Base-by-base conservation (phyloP, 2,329 filamentous ascomycete species). In the Penicillium sp. region DNA sequence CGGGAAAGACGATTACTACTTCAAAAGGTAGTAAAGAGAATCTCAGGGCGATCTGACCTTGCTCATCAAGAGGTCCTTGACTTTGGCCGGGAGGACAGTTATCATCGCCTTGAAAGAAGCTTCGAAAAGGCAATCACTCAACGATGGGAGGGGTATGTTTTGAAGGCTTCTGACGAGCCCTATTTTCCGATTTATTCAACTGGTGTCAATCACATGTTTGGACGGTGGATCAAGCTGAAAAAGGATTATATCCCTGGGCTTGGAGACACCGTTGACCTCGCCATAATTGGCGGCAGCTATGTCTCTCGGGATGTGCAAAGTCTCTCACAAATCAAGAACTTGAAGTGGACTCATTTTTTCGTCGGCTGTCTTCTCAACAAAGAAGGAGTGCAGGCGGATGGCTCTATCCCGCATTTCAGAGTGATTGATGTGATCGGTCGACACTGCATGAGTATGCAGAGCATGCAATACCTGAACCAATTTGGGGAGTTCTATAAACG, bases 221-320 rank as follows among this genome's bases (percentile, higher is more conserved):
- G 62, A 58, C 78, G 29, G 77, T 88, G 85, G 68, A 89, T 96
- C 65, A 96, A 96, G 72, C 72, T 96, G 40, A 96, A 96, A 72
- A 91, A 91, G 65, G 90, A 94, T 65, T 96, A 95, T 64, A 83
- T 96, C 36, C 79, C 82, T 24, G 85, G 85, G 3, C 84, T 93
- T 67, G 90, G 91, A 1, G 92, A 95, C 56, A 84, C 91, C 29
- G 89, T 89, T 9, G 92, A 96, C 69, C 89, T 96, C 67, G 87
- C 88, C 2, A 80, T 93, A 1, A 77, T 96, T 3, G 92, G 90
- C 0, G 92, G 85, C 5, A 84, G 84, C 16, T 92, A 88, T 62
- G 83, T 91, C 60, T 75, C 87, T 3, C 76, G 79, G 46, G 83
- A 85, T 57, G 88, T 87, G 7, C 79, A 78, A 43, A 76, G 79